Conservation (phyloP, 352 stramenopile genomes). For the Aphanomyces invadans region DNA sequence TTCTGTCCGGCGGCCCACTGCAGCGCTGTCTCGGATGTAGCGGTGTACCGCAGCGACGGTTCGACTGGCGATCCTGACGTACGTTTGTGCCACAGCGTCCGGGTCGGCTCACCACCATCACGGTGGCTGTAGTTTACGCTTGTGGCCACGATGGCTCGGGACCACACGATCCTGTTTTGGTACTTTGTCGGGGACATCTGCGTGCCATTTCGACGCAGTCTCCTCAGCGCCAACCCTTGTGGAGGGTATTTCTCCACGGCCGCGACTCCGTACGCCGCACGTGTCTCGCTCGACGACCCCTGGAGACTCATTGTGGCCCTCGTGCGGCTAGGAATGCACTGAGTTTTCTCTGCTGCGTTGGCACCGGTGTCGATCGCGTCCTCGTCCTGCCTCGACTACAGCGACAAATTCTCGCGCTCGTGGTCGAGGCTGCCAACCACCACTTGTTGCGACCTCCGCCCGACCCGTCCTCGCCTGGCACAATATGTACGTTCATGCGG, state of each 20-base stretch:
- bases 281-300: neutral
- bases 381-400: neutral
- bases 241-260: slow-evolving; percentile 10
- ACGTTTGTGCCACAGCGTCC: neutral
- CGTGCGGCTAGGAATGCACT: neutral
- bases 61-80: slow-evolving; percentile 13
- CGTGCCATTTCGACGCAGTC: slow-evolving; percentile 4
- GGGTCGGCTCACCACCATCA: neutral
- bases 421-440: neutral
- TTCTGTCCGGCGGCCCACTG: neutral
- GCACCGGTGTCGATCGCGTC: slow-evolving; percentile 10
- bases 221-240: neutral
- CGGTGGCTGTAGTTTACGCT: slow-evolving; percentile 12
- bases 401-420: neutral
- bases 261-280: slow-evolving; percentile 8
- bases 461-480: no score
- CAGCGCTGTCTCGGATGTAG: neutral
- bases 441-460: neutral
- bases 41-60: slow-evolving; percentile 1
- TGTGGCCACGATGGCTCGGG: neutral
- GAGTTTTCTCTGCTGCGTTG: slow-evolving; percentile 8
- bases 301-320: neutral
- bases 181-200: slow-evolving; percentile 10
- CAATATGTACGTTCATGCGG: no score
- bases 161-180: slow-evolving; percentile 21